A percentile compares a stretch with the other conserved stretches of the same genome.
Conservation (phyloP, 2,329 filamentous ascomycete species). For the Amauroascus niger region DNA sequence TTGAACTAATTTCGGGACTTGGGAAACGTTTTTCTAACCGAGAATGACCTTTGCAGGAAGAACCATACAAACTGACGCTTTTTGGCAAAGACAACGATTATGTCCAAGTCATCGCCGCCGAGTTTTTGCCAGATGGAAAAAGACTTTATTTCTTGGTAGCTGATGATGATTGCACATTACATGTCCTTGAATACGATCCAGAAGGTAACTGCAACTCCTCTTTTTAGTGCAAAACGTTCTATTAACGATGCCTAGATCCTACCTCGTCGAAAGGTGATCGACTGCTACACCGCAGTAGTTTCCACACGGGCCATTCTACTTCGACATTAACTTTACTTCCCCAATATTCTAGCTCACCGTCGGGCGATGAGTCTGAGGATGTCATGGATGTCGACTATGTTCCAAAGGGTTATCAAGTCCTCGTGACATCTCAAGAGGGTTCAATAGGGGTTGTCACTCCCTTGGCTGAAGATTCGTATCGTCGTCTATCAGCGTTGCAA, state of each 20-base stretch:
- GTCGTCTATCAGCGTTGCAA: conserved; percentile 70
- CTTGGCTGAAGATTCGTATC: conserved; percentile 68
- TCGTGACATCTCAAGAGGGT: conserved; percentile 67
- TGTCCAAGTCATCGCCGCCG: conserved; percentile 68
- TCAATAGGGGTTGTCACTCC: conserved; percentile 67
- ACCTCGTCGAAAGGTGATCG: conserved; percentile 84
- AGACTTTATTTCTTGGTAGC: conserved; percentile 73
- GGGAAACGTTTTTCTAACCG: background rate
- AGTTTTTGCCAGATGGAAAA: conserved; percentile 78
- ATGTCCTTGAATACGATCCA: conserved; percentile 87
- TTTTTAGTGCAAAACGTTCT: background rate
- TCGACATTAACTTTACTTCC: conserved; percentile 68
- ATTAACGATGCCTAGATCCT: conserved; percentile 52
- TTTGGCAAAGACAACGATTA: conserved; percentile 77
- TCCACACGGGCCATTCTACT: conserved; percentile 73
- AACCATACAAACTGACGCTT: conserved; percentile 89
- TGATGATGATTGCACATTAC: conserved; percentile 76
- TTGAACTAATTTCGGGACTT: background rate
- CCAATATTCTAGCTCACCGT: conserved; percentile 43
- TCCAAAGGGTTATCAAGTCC: conserved; percentile 41
- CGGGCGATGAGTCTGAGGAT: conserved; percentile 27
- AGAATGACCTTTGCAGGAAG: conserved; percentile 49
- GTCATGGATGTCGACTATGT: conserved; percentile 32
- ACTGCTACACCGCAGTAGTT: conserved; percentile 76
- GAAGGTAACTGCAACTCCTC: conserved; percentile 58